Base-by-base conservation (phyloP, 306 rosid genomes). In the Chamaecrista fasciculata region DNA sequence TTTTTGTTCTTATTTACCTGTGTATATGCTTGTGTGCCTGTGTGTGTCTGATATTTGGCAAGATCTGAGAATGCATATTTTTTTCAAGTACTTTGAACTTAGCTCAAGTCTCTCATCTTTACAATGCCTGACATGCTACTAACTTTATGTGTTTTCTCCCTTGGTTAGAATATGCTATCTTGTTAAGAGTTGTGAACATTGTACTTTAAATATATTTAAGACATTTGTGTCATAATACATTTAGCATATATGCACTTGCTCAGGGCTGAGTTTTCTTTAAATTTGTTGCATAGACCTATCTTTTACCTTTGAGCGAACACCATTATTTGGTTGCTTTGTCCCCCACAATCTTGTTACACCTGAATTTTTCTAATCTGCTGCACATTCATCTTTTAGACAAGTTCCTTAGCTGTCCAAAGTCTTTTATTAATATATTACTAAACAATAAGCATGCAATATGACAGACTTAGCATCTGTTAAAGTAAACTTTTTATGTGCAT, bases 391-490 rank as follows among this genome's bases (percentile, higher is more conserved):
- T 62, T 64, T 14, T 49, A 4, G 53, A 37, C 42, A 59, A 6
- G 19, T 66, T 40, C 47, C 63, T 51, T 19, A 18, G 34, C 23
- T 11, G 60, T 62, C 40, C 49, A 24, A 19, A 47, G 33, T 70
- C 10, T 19, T 44, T 42, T 46, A 6, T 18, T 46, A 28, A 2
- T 28, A 28, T 4, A n/a, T 4, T 2, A 12, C 29, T 52, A 50
- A 25, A 42, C 4, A 8, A 18, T 60, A 39, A 37, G 57, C 8
- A 11, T 44, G 21, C 43, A 44, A 36, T 18, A 21, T 25, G 43
- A 48, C 28, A 24, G 19, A 47, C 59, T 58, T 56, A 29, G 58
- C 34, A 11, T 64, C 28, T 64, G 59, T 44, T 67, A 31, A 66
- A 67, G 52, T 48, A 18, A 58, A 23, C 18, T 49, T 60, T 46